A percentile compares a stretch with the other conserved stretches of the same genome.
Evolutionary conservation across 495 filamentous ascomycete species (phyloP).

Genomic region (Filosporella fistucella): DNA sequence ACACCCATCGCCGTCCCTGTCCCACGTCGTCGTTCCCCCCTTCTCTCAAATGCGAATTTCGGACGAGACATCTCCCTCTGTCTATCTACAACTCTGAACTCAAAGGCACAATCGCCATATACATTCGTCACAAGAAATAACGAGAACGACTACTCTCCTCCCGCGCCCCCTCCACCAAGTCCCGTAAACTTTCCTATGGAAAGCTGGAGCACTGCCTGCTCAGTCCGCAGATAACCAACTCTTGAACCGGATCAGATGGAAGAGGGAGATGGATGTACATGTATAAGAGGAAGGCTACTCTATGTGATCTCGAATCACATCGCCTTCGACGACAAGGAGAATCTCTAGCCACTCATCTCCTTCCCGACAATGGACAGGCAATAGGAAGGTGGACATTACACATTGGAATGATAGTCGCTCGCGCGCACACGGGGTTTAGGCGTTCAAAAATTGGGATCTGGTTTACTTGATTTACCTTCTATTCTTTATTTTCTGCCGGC

Average conservation of each 20-base stretch:
- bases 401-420: too few species aligned
- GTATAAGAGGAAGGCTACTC: too few species aligned
- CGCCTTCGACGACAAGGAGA: too few species aligned
- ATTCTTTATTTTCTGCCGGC: too few species aligned
- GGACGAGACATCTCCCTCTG: slow-evolving; percentile 39
- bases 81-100: slow-evolving; percentile 31
- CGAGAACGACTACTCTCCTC: slow-evolving; percentile 28
- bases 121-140: slow-evolving; percentile 10
- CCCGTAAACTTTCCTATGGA: slow-evolving; percentile 35
- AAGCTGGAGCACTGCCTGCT: slow-evolving; percentile 23
- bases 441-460: slow-evolving; percentile 16
- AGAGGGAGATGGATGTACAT: too few species aligned
- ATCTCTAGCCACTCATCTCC: too few species aligned
- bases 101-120: slow-evolving; percentile 27
- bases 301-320: too few species aligned
- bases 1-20: slow-evolving; percentile 20
- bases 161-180: slow-evolving; percentile 45
- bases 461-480: neutral
- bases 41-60: slow-evolving; percentile 31
- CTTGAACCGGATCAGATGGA: neutral
- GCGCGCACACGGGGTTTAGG: slow-evolving; percentile 15
- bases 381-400: too few species aligned
- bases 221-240: slow-evolving; percentile 15
- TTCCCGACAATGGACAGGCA: too few species aligned
- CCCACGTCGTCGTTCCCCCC: slow-evolving; percentile 21